A percentile compares a stretch with the other conserved stretches of the same genome.
Evolutionary conservation across 306 rosid species (phyloP).

Genomic region (peach (Prunus persica)): Prunus_persica_NCBIv2 NC_034012.1:17647501-17648000

Average conservation of each 20-base stretch:
- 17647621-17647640: neutral
- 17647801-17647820: constrained; percentile 52
- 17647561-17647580: neutral
- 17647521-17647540: neutral
- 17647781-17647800: constrained; percentile 67
- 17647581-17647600: constrained; percentile 9
- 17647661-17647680: constrained; percentile 52
- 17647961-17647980: constrained; percentile 59
- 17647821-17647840: constrained; percentile 13
- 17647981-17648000: constrained; percentile 77
- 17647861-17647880: constrained; percentile 14
- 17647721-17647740: constrained; percentile 44
- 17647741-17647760: constrained; percentile 40
- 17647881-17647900: constrained; percentile 17
- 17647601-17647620: neutral
- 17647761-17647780: constrained; percentile 36
- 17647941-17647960: constrained; percentile 74
- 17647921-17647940: constrained; percentile 49
- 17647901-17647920: constrained; percentile 17
- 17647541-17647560: neutral
- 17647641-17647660: neutral
- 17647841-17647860: constrained; percentile 14
- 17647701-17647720: constrained; percentile 64
- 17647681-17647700: constrained; percentile 61
- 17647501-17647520: neutral